Conservation (phyloP, 1,284 basidiomycete species). For the Anthracocystis walkeri region DNA sequence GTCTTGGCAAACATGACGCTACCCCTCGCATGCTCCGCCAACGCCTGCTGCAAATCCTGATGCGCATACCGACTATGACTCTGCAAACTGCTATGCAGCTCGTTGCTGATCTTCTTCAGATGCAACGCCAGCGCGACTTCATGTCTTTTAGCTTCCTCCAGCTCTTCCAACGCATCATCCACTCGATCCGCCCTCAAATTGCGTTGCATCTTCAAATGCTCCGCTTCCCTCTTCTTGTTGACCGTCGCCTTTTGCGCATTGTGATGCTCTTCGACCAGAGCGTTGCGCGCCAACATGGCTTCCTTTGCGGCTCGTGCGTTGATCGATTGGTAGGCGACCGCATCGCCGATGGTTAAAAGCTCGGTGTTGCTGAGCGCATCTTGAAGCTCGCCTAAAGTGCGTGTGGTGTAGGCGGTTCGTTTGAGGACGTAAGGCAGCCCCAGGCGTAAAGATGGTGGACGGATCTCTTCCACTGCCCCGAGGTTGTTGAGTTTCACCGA, state of each 20-base stretch:
- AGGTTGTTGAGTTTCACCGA: conserved; percentile 50
- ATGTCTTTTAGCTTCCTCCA: conserved; percentile 60
- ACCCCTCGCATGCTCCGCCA: conserved; percentile 57
- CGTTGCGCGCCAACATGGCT: conserved; percentile 61
- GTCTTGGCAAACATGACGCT: conserved; percentile 46
- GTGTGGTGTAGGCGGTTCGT: conserved; percentile 37
- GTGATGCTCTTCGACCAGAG: conserved; percentile 63
- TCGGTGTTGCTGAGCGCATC: conserved; percentile 47
- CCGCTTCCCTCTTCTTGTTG: conserved; percentile 57
- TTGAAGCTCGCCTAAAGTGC: conserved; percentile 43
- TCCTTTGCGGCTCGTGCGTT: conserved; percentile 63
- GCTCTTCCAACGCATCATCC: conserved; percentile 58
- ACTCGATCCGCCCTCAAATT: conserved; percentile 52
- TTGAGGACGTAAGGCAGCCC: conserved; percentile 47
- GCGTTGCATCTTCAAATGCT: conserved; percentile 51
- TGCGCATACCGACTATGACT: conserved; percentile 61
- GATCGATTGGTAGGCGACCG: conserved; percentile 61
- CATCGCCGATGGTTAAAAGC: conserved; percentile 54
- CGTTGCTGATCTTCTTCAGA: conserved; percentile 44
- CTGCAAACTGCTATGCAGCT: conserved; percentile 55
- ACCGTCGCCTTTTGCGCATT: conserved; percentile 54
- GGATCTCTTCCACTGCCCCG: conserved; percentile 47
- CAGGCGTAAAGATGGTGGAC: conserved; percentile 36
- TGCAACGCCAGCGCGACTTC: conserved; percentile 49
- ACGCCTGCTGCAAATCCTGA: conserved; percentile 56